Percentiles rank a stretch among this genome's conserved stretches.
Evolutionary conservation across 1,284 basidiomycete species (phyloP).

Genomic region (Ceratobasidium sp.): DNA sequence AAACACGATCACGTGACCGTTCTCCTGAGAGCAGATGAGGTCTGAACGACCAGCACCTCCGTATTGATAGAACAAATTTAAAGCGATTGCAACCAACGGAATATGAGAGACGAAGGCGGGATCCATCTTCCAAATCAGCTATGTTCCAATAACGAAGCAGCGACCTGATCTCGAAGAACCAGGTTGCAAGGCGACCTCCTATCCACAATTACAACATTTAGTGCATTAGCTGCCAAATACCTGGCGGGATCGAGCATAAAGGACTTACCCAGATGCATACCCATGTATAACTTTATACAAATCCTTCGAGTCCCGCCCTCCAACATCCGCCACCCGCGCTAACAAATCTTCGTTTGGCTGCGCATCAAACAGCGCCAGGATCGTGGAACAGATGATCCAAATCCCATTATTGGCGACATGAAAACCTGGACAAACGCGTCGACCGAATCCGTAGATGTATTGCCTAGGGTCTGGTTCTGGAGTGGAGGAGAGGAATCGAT

Average conservation of each 20-base stretch:
- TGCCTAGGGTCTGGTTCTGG: conserved; percentile 34
- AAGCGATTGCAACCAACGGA: too few species aligned
- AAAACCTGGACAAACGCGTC: conserved; percentile 47
- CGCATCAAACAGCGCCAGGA: conserved; percentile 11
- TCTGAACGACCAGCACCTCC: too few species aligned
- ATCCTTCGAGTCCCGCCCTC: not conserved
- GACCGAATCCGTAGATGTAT: conserved; percentile 26
- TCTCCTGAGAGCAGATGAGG: too few species aligned
- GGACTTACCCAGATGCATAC: not conserved
- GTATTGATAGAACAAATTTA: too few species aligned
- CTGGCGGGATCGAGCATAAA: not conserved
- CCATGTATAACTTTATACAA: not conserved
- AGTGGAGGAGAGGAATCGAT: conserved; percentile 42
- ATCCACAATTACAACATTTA: not conserved
- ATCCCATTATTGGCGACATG: conserved; percentile 46
- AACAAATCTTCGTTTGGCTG: conserved; percentile 6
- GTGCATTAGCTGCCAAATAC: not conserved
- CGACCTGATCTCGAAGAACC: not conserved
- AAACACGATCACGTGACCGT: too few species aligned
- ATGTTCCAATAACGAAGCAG: not conserved
- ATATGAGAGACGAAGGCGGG: too few species aligned
- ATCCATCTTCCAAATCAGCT: too few species aligned
- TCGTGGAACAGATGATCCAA: conserved; percentile 12
- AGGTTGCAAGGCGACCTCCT: not conserved
- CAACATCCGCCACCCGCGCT: not conserved